Conservation (phyloP, 129 eudicot species). For the Apium graveolens region DNA sequence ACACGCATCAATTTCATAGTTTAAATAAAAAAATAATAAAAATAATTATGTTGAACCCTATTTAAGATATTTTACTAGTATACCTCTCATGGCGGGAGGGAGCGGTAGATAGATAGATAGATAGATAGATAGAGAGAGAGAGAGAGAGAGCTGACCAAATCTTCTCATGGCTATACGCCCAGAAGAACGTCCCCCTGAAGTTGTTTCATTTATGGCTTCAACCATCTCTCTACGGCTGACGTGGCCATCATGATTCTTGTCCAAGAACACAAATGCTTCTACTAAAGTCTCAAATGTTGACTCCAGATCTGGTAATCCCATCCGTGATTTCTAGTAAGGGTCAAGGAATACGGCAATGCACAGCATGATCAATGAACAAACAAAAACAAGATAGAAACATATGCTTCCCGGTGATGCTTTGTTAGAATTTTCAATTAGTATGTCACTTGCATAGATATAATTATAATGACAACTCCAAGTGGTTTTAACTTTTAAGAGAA, state of each 20-base stretch:
- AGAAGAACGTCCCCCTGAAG: conserved; percentile 68
- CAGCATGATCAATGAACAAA: background rate
- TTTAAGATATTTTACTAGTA: too few species aligned
- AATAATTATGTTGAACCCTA: background rate
- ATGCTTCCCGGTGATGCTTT: background rate
- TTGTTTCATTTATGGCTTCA: conserved; percentile 70
- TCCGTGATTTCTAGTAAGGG: conserved; percentile 43
- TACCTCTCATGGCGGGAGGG: too few species aligned
- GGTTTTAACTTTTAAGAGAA: background rate
- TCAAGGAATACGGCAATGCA: background rate
- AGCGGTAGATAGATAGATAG: too few species aligned
- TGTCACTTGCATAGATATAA: background rate
- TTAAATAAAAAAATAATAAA: too few species aligned
- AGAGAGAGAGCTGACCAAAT: conserved; percentile 51
- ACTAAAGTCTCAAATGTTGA: conserved; percentile 82
- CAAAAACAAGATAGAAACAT: background rate
- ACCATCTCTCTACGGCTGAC: conserved; percentile 87
- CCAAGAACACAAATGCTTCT: conserved; percentile 86
- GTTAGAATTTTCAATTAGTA: background rate
- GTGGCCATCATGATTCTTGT: conserved; percentile 82
- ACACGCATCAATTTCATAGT: too few species aligned
- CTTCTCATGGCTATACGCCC: conserved; percentile 88
- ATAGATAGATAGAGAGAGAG: too few species aligned
- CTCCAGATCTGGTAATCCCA: conserved; percentile 73
- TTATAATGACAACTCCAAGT: background rate